phyloP scores from a whole-genome alignment of 768 basidiomycete genomes.

The Kwoniella bestiolae region DNA sequence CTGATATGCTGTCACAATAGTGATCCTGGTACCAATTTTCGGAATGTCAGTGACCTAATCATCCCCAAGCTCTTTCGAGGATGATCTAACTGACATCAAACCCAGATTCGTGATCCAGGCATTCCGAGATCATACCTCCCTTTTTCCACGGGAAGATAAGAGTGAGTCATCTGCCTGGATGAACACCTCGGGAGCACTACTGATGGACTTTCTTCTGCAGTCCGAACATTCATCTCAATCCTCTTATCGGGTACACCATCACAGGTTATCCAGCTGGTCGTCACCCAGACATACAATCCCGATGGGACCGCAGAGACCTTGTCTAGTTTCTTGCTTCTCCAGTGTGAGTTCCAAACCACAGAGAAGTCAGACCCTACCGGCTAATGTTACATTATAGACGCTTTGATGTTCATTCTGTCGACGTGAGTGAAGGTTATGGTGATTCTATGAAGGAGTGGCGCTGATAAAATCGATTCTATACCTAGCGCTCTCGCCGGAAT shows the following conservation, averaged over 20 bases:
- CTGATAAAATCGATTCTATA: neutral
- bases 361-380: neutral
- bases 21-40: conserved; percentile 60
- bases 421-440: conserved; percentile 53
- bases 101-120: conserved; percentile 51
- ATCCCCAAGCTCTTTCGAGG: neutral
- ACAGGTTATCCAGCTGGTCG: conserved; percentile 60
- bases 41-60: conserved; percentile 45
- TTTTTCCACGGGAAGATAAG: conserved; percentile 58
- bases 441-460: neutral
- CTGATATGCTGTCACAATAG: conserved; percentile 7
- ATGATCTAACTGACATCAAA: neutral
- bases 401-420: conserved; percentile 61
- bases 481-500: conserved; percentile 34
- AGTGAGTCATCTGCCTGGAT: no score
- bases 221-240: conserved; percentile 62
- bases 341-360: conserved; percentile 57
- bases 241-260: conserved; percentile 62
- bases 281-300: conserved; percentile 61
- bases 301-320: conserved; percentile 61
- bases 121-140: conserved; percentile 46
- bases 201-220: conserved; percentile 32
- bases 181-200: no score
- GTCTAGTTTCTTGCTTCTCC: conserved; percentile 60
- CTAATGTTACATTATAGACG: conserved; percentile 51